Evolutionary conservation across 345 rosid species (phyloP).

Genomic region (Dovyalis caffra): DNA sequence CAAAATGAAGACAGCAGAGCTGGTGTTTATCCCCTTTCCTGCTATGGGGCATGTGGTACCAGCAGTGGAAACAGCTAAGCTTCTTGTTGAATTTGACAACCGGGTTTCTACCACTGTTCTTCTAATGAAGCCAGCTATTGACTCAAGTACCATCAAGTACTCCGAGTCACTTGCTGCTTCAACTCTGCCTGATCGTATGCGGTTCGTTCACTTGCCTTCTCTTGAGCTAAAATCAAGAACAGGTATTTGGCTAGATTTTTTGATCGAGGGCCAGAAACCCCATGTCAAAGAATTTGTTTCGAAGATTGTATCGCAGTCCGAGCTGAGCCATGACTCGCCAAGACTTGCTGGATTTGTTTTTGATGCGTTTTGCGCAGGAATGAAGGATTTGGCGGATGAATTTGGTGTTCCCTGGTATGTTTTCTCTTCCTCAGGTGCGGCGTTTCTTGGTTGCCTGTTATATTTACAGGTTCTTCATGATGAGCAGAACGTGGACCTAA

Average conservation of each 20-base stretch:
- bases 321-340: neutral
- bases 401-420: conserved; percentile 20
- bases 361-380: conserved; percentile 15
- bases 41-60: conserved; percentile 51
- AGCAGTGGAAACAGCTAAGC: conserved; percentile 41
- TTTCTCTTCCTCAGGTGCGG: conserved; percentile 17
- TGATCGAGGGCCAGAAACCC: conserved; percentile 24
- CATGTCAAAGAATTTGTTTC: too few species aligned
- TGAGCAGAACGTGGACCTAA: neutral
- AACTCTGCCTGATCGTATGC: conserved; percentile 27
- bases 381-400: conserved; percentile 18
- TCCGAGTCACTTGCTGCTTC: conserved; percentile 20
- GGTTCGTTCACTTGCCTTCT: conserved; percentile 35
- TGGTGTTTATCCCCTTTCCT: conserved; percentile 46
- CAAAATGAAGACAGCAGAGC: conserved; percentile 25
- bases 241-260: neutral
- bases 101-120: conserved; percentile 48
- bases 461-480: neutral
- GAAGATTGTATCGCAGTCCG: neutral
- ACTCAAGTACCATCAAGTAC: conserved; percentile 1
- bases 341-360: conserved; percentile 14
- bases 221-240: neutral
- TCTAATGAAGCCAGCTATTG: conserved; percentile 23
- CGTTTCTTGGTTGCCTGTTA: conserved; percentile 9
- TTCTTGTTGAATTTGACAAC: conserved; percentile 39